Evolutionary conservation across 2,329 filamentous ascomycete species (phyloP).

Genomic region (Claviceps capensis): DNA sequence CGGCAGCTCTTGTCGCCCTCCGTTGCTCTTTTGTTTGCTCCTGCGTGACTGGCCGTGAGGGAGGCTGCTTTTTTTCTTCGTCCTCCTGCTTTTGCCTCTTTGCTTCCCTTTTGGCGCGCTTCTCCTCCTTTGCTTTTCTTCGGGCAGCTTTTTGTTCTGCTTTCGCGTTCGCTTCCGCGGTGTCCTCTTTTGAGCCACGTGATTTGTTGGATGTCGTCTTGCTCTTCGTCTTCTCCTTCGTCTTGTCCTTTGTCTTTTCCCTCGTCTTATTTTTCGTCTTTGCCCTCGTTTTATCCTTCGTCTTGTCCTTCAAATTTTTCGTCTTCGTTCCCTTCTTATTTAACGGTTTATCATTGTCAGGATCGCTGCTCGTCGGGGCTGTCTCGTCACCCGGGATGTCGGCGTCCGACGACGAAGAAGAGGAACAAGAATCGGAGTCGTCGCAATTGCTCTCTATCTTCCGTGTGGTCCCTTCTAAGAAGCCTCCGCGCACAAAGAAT

Average conservation of each 20-base stretch:
- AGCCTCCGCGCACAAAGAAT: conserved; percentile 72
- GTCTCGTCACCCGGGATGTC: conserved; percentile 17
- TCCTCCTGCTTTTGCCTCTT: conserved; percentile 16
- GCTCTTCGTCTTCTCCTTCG: conserved; percentile 12
- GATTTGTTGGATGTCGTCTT: background rate
- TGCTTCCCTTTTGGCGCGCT: conserved; percentile 5
- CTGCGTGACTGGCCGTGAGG: background rate
- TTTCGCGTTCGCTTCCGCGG: no score
- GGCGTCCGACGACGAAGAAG: conserved; percentile 9
- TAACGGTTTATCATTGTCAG: conserved; percentile 15
- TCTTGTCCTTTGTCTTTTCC: background rate
- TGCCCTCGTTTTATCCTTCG: conserved; percentile 11
- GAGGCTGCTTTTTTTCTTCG: background rate
- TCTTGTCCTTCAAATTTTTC: background rate
- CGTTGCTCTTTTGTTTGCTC: conserved; percentile 29
- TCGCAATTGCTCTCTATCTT: conserved; percentile 13
- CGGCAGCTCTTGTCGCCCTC: conserved; percentile 19
- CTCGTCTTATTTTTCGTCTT: conserved; percentile 3
- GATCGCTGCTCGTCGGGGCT: conserved; percentile 8
- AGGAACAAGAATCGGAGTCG: background rate
- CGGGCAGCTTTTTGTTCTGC: background rate
- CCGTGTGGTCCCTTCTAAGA: conserved; percentile 55
- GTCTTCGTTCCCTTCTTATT: background rate
- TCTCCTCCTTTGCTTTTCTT: conserved; percentile 1
- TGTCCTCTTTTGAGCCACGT: background rate